phyloP scores from a whole-genome alignment of 345 rosid species.

The Eucalyptus erythrocorys region DNA sequence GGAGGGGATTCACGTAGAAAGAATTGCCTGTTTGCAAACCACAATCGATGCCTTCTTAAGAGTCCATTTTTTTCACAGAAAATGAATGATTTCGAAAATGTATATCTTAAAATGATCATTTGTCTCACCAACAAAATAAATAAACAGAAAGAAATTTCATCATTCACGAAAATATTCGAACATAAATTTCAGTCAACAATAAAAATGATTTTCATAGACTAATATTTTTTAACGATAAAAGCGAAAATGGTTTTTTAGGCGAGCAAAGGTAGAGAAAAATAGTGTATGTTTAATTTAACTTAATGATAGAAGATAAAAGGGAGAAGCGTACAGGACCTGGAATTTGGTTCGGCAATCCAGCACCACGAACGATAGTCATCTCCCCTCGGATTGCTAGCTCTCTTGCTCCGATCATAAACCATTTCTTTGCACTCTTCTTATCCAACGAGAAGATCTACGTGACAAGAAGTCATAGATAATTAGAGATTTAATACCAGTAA shows the following conservation, averaged over 20 bases:
- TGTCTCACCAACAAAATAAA: not conserved
- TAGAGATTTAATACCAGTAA: too few species aligned
- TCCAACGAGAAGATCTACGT: too few species aligned
- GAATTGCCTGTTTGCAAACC: not conserved
- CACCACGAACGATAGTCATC: too few species aligned
- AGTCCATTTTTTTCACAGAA: too few species aligned
- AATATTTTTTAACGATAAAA: too few species aligned
- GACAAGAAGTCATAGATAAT: too few species aligned
- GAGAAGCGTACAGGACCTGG: not conserved
- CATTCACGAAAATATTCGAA: too few species aligned
- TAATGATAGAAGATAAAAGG: not conserved
- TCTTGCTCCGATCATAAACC: too few species aligned
- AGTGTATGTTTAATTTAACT: not conserved
- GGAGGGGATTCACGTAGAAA: not conserved
- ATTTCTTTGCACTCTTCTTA: too few species aligned
- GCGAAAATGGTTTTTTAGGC: not conserved
- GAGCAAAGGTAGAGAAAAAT: not conserved
- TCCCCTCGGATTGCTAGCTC: too few species aligned
- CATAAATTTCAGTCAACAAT: not conserved
- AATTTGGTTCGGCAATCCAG: not conserved
- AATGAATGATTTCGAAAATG: accelerated
- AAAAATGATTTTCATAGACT: not conserved
- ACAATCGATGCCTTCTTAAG: not conserved
- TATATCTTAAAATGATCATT: too few species aligned
- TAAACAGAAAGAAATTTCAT: too few species aligned